Base-by-base conservation (phyloP, 2,329 filamentous ascomycete genomes). In the Penicillium janthinellum region DNA sequence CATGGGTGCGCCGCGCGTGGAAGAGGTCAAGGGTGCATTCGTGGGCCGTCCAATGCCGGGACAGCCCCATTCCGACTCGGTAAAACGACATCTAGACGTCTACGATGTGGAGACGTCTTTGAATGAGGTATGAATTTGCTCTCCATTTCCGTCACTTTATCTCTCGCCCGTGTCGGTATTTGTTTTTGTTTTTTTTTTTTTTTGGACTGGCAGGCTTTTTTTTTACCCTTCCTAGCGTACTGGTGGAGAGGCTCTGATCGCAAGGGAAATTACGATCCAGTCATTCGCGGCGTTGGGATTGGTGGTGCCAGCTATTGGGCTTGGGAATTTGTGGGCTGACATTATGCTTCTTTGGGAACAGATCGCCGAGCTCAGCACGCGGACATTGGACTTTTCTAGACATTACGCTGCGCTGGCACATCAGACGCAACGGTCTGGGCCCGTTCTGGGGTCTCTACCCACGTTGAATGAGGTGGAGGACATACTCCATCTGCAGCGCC, bases 1-100 rank as follows among this genome's bases (percentile, higher is more conserved):
- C 57, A 66, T 69, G 53, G 65, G 65, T 34, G 51, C 66, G 34
- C 61, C 66, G 22, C 72, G 75, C 10, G 64, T 72, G 38, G 76
- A 77, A 35, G 77, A 79, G 49, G 62, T 71, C 15, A 76, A 75
- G 53, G 68, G 67, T 49, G 71, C 70, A 34, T 62, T 64, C 42
- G 62, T 67, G 52, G 63, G 64, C 39, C 71, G 71, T 38, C 63
- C 69, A n/a, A 65, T 73, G 54, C 58, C 71, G 39, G 65, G 59
- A 45, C 73, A 69, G 48, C 71, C 74, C 22, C 78, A 78, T 60
- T 71, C 70, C 54, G 79, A 82, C 52, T 75, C 78, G 47, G 82
- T 88, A n/a, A 88, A 89, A 70, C 81, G 86, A 41, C 86, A 88
- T 72, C 74, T 88, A 3, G 86, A 88, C 42, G 80, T 82, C 50